Conservation (phyloP, 768 basidiomycete genomes). For the Crassisporium funariophilum region DNA sequence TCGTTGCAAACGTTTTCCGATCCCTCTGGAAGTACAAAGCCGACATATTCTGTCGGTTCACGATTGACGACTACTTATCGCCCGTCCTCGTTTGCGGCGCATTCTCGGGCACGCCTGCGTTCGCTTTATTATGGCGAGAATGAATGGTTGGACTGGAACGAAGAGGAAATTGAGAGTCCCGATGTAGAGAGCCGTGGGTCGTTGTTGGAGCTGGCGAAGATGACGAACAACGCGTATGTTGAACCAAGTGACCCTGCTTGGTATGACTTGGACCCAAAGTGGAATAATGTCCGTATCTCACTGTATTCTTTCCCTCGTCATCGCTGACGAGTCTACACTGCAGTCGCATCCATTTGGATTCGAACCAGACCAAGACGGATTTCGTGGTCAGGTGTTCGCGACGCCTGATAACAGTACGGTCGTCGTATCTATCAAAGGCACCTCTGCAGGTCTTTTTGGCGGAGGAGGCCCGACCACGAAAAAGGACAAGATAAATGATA, state of each 20-base stretch:
- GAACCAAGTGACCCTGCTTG: constrained; percentile 62
- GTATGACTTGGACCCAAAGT: constrained; percentile 73
- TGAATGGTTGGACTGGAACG: constrained; percentile 64
- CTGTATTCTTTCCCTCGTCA: constrained; percentile 1
- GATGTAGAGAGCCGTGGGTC: constrained; percentile 78
- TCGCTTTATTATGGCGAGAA: constrained; percentile 51
- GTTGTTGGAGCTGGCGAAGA: constrained; percentile 84
- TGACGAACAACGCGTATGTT: constrained; percentile 92
- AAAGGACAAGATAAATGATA: constrained; percentile 95
- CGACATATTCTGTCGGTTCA: constrained; percentile 39
- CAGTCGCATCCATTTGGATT: constrained; percentile 88
- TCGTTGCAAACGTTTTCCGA: constrained; percentile 11
- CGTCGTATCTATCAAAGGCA: constrained; percentile 91
- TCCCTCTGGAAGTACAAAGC: constrained; percentile 17
- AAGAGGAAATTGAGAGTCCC: constrained; percentile 71
- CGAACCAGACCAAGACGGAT: constrained; percentile 85
- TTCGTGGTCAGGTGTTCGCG: constrained; percentile 91
- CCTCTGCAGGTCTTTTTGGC: constrained; percentile 74
- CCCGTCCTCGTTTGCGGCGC: constrained; percentile 50
- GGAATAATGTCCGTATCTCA: constrained; percentile 52
- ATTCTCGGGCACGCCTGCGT: constrained; percentile 43
- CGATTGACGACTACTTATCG: constrained; percentile 40
- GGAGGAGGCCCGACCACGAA: constrained; percentile 81
- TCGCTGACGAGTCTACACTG: neutral
- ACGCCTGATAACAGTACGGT: constrained; percentile 81